Percentiles rank a stretch among this genome's conserved stretches.
Evolutionary conservation across 2,329 filamentous ascomycete genomes (phyloP).

Genomic region (Xylariaceae sp.): DNA sequence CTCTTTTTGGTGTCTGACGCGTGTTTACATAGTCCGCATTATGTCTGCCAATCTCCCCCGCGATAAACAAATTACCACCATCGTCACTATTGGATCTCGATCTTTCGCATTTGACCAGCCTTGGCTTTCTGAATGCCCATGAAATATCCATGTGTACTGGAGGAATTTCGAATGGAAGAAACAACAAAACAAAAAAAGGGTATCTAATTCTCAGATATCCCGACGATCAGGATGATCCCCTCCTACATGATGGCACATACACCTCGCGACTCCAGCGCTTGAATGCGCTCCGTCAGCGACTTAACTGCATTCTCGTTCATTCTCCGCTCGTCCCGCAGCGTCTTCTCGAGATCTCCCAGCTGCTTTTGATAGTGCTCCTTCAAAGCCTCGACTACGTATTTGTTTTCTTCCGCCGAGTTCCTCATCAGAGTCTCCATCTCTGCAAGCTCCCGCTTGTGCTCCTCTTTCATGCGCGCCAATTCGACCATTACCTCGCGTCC

Average conservation of each 20-base stretch:
- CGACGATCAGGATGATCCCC: too few species aligned
- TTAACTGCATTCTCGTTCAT: constrained; percentile 23
- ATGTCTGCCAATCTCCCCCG: too few species aligned
- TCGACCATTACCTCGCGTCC: constrained; percentile 55
- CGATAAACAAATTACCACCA: too few species aligned
- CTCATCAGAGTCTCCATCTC: constrained; percentile 45
- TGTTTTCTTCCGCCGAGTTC: constrained; percentile 22
- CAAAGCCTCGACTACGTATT: constrained; percentile 19
- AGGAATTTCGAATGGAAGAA: too few species aligned
- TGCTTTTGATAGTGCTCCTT: constrained; percentile 20
- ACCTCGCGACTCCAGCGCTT: constrained; percentile 17
- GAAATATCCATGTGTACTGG: too few species aligned
- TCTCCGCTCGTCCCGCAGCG: constrained; percentile 21
- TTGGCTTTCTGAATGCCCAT: too few species aligned
- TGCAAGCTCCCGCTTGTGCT: constrained; percentile 54
- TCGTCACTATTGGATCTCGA: too few species aligned
- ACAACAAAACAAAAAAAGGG: too few species aligned
- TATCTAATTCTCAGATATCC: too few species aligned
- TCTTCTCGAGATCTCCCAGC: constrained; percentile 21
- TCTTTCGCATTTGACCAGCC: too few species aligned
- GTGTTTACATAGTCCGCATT: too few species aligned
- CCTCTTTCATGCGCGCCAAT: constrained; percentile 50
- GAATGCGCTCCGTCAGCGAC: constrained; percentile 20
- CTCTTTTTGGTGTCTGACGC: too few species aligned
- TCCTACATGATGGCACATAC: constrained; percentile 25